These are phyloP conservation scores for Gigaspora rosea DNA, from an alignment of 192 early-diverging fungal species.

Conservation along the genomic window DNA sequence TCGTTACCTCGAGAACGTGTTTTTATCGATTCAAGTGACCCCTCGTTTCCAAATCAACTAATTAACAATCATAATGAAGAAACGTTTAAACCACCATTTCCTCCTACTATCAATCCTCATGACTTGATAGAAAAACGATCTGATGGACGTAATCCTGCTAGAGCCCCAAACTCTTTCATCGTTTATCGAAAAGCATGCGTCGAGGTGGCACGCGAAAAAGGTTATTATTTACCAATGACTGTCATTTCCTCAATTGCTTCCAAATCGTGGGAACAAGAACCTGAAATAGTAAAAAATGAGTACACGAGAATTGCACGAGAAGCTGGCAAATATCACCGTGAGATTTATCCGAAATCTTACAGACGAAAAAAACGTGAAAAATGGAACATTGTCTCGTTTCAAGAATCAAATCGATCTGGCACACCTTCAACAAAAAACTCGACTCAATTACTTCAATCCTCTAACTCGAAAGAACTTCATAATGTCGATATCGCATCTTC, in stretches of 20 bases:
- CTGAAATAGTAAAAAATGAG: background rate
- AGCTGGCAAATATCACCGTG: too few species aligned
- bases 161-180: constrained; percentile 16
- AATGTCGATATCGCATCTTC: too few species aligned
- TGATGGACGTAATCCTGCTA: background rate
- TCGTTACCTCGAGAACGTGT: background rate
- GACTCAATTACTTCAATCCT: too few species aligned
- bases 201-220: background rate
- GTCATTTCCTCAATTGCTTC: constrained; percentile 15
- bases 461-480: too few species aligned
- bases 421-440: too few species aligned
- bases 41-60: background rate
- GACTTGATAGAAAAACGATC: background rate
- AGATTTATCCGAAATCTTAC: too few species aligned
- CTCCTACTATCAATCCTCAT: background rate
- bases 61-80: background rate
- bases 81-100: background rate
- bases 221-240: constrained; percentile 21
- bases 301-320: background rate
- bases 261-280: background rate
- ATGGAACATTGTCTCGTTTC: too few species aligned
- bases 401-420: too few species aligned
- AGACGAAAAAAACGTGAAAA: too few species aligned
- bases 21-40: background rate
- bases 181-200: constrained; percentile 10